Evolutionary conservation across 2,329 filamentous ascomycete species (phyloP), one percentile per base, ranked within the genome.

Genomic region (Metarhizium brunneum): DNA sequence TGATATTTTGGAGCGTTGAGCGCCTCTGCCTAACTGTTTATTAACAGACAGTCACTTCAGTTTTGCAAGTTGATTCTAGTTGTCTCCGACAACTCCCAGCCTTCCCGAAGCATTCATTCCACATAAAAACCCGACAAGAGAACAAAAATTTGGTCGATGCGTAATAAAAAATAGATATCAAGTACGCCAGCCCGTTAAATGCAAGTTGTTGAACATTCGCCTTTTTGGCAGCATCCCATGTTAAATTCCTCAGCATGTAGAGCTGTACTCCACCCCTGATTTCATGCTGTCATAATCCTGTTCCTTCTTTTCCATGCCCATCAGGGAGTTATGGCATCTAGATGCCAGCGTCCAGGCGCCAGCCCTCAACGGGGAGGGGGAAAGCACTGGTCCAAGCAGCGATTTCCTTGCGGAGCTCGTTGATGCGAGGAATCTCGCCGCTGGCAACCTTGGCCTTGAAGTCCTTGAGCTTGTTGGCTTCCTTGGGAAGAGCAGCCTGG

Each of bases 381-480:
- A 96, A 99, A 63, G 82, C 84, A 70, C 81, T 82, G 69, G 89
- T 90, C 92, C 92, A 99, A 51, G 76, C 76, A 50, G 90, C 80
- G 71, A 99, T 91, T 82, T 97, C 92, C 78, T 90, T 87, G 79
- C 86, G 88, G 71, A 96, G 81, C 64, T 81, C 82, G 71, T 88
- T 85, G 76, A 99, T 92, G 79, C 92, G 88, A 59, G 83, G 74
- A 51, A 95, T 80, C 68, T 87, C 82, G 61, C 90, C 92, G 63
- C 80, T 77, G 57, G 88, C 83, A 59, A 96, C 90, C 83, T 90
- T 92, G 71, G 84, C 85, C 82, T 92, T 95, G 87, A 99, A 97
- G 81, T 99, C 94, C 86, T 97, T 97, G 73, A 95, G 89, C 85
- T 95, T 96, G 85, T 97, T 99, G 68, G 90, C 90, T 75, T 94